These are phyloP conservation scores for Astrothelium subdiscretum DNA, from an alignment of 495 filamentous ascomycete species.

Conservation along the genomic window DNA sequence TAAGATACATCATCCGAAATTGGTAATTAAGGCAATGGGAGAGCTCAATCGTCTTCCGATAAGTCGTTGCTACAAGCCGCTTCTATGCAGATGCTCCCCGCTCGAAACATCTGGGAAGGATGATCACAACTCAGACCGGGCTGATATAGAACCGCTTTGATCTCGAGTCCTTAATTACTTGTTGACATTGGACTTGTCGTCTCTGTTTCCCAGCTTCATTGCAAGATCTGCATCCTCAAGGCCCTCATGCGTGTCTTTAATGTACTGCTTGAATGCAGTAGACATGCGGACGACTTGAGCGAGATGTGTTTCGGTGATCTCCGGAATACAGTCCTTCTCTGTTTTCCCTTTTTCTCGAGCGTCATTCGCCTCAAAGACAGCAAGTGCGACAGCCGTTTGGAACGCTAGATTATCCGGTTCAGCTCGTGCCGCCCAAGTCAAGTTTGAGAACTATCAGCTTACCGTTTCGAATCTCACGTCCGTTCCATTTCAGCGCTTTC, in stretches of 20 bases:
- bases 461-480: conserved; percentile 22
- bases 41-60: background rate
- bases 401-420: conserved; percentile 9
- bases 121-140: background rate
- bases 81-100: background rate
- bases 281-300: conserved; percentile 18
- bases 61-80: background rate
- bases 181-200: background rate
- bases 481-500: conserved; percentile 20
- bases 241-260: background rate
- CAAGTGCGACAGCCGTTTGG: conserved; percentile 21
- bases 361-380: conserved; percentile 14
- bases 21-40: background rate
- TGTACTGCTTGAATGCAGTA: background rate
- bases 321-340: background rate
- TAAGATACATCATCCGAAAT: background rate
- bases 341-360: background rate
- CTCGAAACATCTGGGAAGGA: background rate
- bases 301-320: conserved; percentile 2
- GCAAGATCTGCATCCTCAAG: background rate
- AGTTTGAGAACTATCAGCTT: background rate
- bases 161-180: background rate
- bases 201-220: background rate
- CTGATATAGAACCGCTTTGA: background rate
- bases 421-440: background rate